These are phyloP conservation scores for Tubosaeta brunneosetosa DNA, from an alignment of 768 basidiomycete species.

Conservation along the genomic window DNA sequence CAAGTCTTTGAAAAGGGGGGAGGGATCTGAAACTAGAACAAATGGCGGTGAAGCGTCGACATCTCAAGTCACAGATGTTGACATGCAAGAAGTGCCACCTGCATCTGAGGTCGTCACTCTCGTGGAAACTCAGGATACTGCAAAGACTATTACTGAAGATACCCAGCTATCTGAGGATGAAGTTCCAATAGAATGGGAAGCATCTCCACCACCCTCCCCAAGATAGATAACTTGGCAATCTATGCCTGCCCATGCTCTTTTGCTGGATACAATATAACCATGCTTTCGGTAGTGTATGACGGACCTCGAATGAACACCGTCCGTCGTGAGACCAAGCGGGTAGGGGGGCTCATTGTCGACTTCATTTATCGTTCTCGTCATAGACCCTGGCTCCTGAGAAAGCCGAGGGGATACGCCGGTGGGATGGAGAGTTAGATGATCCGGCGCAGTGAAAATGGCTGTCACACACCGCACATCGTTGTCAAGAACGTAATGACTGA, in stretches of 20 bases:
- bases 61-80: constrained; percentile 15
- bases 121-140: constrained; percentile 17
- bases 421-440: too few relatives aligned
- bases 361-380: too few relatives aligned
- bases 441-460: too few relatives aligned
- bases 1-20: constrained; percentile 24
- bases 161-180: constrained; percentile 28
- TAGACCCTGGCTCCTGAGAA: constrained; percentile 12
- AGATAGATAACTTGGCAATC: not conserved
- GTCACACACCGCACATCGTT: too few relatives aligned
- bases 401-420: constrained; percentile 14
- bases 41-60: not conserved
- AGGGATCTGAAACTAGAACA: constrained; percentile 4
- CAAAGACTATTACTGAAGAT: constrained; percentile 8
- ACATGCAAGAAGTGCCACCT: constrained; percentile 15
- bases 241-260: too few relatives aligned
- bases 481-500: too few relatives aligned
- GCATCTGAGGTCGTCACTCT: constrained; percentile 17
- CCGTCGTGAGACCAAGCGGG: too few relatives aligned
- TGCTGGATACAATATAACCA: too few relatives aligned
- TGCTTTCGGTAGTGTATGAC: too few relatives aligned
- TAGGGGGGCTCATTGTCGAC: too few relatives aligned
- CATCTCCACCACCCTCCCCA: constrained; percentile 24
- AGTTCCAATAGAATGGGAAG: constrained; percentile 30
- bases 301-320: too few relatives aligned